Percentiles rank a stretch among this genome's conserved stretches.
phyloP scores from a whole-genome alignment of 2,329 filamentous ascomycete species.

The Talaromyces rugulosus region DNA sequence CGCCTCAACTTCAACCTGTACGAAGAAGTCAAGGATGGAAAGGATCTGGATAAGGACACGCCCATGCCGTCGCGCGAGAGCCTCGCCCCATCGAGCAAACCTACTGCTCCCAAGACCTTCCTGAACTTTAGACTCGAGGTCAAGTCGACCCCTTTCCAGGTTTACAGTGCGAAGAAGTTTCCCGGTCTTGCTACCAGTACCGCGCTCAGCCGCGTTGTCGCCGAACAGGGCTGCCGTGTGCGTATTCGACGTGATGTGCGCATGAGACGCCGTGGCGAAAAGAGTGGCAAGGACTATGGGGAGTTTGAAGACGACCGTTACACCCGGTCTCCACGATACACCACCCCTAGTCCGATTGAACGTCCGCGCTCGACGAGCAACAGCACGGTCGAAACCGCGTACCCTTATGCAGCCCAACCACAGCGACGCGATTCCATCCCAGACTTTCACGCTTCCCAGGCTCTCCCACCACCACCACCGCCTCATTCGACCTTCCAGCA shows the following conservation, averaged over 20 bases:
- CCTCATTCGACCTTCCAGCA: constrained; percentile 20
- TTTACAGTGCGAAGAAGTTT: constrained; percentile 98
- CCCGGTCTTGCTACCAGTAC: constrained; percentile 90
- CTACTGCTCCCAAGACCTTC: constrained; percentile 48
- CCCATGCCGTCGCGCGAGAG: constrained; percentile 34
- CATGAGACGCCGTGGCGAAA: constrained; percentile 78
- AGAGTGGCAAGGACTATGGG: constrained; percentile 65
- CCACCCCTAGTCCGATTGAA: constrained; percentile 48
- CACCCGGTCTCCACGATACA: constrained; percentile 39
- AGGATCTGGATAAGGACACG: constrained; percentile 65
- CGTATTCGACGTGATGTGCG: constrained; percentile 90
- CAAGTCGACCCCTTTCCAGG: constrained; percentile 79
- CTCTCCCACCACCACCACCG: constrained; percentile 20
- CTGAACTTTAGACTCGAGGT: constrained; percentile 87
- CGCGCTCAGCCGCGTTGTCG: constrained; percentile 78
- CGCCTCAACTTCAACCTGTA: constrained; percentile 88
- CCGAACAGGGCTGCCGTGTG: constrained; percentile 94
- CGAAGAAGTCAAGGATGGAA: constrained; percentile 82
- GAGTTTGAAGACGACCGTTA: constrained; percentile 57
- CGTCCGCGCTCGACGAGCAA: constrained; percentile 57
- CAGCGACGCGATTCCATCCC: constrained; percentile 45
- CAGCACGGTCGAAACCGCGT: constrained; percentile 48
- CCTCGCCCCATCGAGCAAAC: constrained; percentile 27
- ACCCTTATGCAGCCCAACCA: constrained; percentile 38
- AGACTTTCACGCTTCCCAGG: constrained; percentile 5